Conservation (phyloP, 495 filamentous ascomycete genomes). For the Xylaria bambusicola region DNA sequence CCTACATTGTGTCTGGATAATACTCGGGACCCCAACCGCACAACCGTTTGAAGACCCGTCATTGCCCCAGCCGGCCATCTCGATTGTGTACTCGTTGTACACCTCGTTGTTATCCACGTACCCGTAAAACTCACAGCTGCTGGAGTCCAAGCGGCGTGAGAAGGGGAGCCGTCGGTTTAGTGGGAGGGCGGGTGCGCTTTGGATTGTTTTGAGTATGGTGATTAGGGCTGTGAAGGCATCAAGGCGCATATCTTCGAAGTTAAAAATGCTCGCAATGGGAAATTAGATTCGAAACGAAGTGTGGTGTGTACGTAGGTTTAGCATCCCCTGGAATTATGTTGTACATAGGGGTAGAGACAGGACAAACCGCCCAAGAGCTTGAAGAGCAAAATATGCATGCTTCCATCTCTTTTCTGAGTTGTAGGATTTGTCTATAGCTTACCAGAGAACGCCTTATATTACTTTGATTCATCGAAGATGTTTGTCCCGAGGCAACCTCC, state of each 20-base stretch:
- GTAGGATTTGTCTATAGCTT: background rate
- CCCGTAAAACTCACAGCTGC: slow-evolving; percentile 16
- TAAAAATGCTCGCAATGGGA: background rate
- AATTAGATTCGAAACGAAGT: background rate
- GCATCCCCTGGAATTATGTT: background rate
- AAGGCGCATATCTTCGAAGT: slow-evolving; percentile 9
- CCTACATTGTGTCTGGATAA: slow-evolving; percentile 7
- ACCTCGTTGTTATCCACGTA: background rate
- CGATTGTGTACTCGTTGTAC: slow-evolving; percentile 14
- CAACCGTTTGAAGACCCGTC: slow-evolving; percentile 2
- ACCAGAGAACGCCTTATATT: background rate
- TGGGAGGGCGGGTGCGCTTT: background rate
- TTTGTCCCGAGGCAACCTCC: slow-evolving; percentile 10
- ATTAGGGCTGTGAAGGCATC: background rate
- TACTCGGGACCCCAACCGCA: background rate
- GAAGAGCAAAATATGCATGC: background rate
- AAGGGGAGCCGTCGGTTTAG: background rate
- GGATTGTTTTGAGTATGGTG: background rate
- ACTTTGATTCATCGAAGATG: background rate
- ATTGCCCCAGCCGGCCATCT: slow-evolving; percentile 18
- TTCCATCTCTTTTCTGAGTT: background rate
- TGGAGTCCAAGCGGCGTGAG: slow-evolving; percentile 8
- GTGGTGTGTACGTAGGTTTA: background rate
- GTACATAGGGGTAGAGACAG: background rate
- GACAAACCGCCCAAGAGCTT: background rate